Conservation (phyloP, 495 filamentous ascomycete genomes). For the Neurospora africana region DNA sequence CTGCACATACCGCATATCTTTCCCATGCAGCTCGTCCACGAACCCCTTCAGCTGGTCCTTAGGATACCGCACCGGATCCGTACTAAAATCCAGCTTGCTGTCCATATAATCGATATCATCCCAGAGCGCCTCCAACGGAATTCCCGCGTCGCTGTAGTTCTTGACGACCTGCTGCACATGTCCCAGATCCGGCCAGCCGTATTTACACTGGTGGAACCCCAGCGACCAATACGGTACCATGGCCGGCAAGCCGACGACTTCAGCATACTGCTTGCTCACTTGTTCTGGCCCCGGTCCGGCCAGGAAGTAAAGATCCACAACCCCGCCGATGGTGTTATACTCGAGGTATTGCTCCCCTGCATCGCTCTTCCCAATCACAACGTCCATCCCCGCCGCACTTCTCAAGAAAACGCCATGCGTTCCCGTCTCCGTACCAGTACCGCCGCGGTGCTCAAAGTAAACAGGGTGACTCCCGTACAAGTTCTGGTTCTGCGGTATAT, state of each 20-base stretch:
- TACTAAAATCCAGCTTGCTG: slow-evolving; percentile 50
- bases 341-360: slow-evolving; percentile 62
- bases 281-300: slow-evolving; percentile 62
- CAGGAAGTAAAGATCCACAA: slow-evolving; percentile 80
- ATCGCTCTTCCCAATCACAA: slow-evolving; percentile 59
- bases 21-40: slow-evolving; percentile 56
- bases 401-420: slow-evolving; percentile 82
- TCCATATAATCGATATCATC: slow-evolving; percentile 83
- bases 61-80: slow-evolving; percentile 62
- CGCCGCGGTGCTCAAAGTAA: slow-evolving; percentile 69
- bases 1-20: slow-evolving; percentile 68
- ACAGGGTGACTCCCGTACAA: slow-evolving; percentile 78
- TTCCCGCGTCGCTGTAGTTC: slow-evolving; percentile 66
- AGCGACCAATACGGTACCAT: slow-evolving; percentile 85
- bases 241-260: slow-evolving; percentile 55
- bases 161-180: slow-evolving; percentile 65
- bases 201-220: slow-evolving; percentile 79
- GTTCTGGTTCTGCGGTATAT: slow-evolving; percentile 42
- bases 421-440: slow-evolving; percentile 26
- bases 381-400: slow-evolving; percentile 82
- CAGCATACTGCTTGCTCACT: slow-evolving; percentile 65
- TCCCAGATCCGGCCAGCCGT: slow-evolving; percentile 64
- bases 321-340: slow-evolving; percentile 72
- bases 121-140: slow-evolving; percentile 87
- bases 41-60: slow-evolving; percentile 54